phyloP scores from a whole-genome alignment of 140 eudicot genomes.

The Oenanthe javanica region DNA sequence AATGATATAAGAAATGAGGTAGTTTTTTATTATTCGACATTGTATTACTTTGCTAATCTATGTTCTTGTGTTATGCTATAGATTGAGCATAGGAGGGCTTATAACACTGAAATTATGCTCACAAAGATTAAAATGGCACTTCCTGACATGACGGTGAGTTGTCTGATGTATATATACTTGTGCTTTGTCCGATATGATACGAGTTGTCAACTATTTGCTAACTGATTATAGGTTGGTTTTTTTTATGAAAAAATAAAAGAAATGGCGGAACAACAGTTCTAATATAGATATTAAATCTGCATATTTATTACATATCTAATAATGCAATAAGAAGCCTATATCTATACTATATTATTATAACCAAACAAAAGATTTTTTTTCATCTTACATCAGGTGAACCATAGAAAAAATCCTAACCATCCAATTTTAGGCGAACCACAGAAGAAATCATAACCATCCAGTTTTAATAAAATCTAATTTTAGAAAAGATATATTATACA shows the following conservation, averaged over 20 bases:
- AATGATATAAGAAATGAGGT: neutral
- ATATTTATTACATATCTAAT: neutral
- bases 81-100: conserved; percentile 9
- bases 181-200: neutral
- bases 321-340: neutral
- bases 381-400: too few relatives aligned
- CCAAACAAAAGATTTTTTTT: too few relatives aligned
- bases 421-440: too few relatives aligned
- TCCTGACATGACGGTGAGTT: conserved; percentile 5
- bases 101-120: conserved; percentile 5
- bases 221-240: neutral
- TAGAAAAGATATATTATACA: too few relatives aligned
- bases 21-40: neutral
- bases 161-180: too few relatives aligned
- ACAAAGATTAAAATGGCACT: conserved; percentile 8
- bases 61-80: neutral
- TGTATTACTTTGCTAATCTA: neutral
- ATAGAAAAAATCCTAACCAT: too few relatives aligned
- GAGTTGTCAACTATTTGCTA: neutral
- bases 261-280: neutral
- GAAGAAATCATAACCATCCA: too few relatives aligned
- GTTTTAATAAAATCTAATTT: too few relatives aligned
- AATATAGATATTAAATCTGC: neutral
- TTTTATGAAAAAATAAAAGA: too few relatives aligned
- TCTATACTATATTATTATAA: too few relatives aligned